phyloP scores from a whole-genome alignment of 495 filamentous ascomycete genomes.

The Penicillium desertorum region DNA sequence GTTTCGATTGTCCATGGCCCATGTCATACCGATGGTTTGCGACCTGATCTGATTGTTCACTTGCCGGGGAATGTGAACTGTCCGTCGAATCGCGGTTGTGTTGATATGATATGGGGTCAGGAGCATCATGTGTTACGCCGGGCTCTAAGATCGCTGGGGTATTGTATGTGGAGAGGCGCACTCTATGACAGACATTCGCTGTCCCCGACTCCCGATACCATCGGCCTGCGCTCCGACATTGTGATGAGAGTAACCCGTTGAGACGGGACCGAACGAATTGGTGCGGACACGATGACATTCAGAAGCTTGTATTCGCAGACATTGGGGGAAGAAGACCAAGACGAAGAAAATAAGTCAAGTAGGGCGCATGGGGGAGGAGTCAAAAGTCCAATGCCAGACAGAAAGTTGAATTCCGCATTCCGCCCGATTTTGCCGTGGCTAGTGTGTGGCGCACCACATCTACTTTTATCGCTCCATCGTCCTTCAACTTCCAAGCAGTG shows the following conservation, averaged over 20 bases:
- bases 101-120: neutral
- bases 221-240: constrained; percentile 24
- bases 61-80: neutral
- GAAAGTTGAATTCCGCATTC: constrained; percentile 23
- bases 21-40: neutral
- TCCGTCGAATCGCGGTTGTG: neutral
- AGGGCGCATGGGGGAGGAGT: neutral
- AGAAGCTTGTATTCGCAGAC: constrained; percentile 26
- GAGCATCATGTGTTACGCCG: neutral
- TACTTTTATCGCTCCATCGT: constrained; percentile 25
- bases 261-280: constrained; percentile 33
- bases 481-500: constrained; percentile 17
- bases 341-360: constrained; percentile 7
- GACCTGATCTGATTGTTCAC: neutral
- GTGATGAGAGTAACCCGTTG: constrained; percentile 32
- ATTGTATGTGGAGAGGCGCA: constrained; percentile 18
- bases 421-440: constrained; percentile 42
- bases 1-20: neutral
- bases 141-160: constrained; percentile 1
- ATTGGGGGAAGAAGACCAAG: constrained; percentile 20
- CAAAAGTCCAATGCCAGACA: constrained; percentile 7
- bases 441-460: constrained; percentile 32
- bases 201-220: constrained; percentile 24
- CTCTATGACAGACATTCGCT: constrained; percentile 17
- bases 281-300: constrained; percentile 44